Evolutionary conservation across 2,329 filamentous ascomycete species (phyloP), one percentile per base, ranked within the genome.

Genomic region (Penicillium sp.): DNA sequence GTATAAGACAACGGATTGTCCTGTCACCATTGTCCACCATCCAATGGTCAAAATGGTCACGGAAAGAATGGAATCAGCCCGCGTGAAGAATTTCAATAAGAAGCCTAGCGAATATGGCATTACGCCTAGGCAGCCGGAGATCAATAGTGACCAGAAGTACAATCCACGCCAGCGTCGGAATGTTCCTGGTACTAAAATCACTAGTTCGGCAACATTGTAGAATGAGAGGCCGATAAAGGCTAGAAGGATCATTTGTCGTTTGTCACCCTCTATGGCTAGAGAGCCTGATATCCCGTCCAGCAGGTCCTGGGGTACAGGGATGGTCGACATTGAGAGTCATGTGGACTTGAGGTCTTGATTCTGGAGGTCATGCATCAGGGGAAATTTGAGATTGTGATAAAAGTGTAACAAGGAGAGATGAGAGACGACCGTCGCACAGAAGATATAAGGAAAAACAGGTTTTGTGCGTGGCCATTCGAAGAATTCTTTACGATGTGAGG

Each of bases 21-120:
- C 85, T 1, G 83, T 84, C 0, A 87, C 79, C 82, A 87, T 85
- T 2, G 72, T 62, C 66, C 80, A 81, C 81, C 84, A 82, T 10
- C 82, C 84, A 51, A 86, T 55, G n/a, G 74, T 75, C 22, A 81
- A 67, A 4, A 81, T 58, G 5, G 76, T 75, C 4, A 75, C 70
- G 2, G 72, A 69, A 3, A 72, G 42, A 38, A 70, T 71, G 2
- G 67, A 62, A 50, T 58, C 66, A 10, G 61, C 59, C 0, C 55
- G 54, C 1, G 66, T 69, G 47, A 75, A 75, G 31, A 78, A 72
- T 36, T 75, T 73, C 46, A 80, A 58, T 18, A 78, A 61, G 39
- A 79, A 76, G 9, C 76, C 75, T 1, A 77, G 60, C 43, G 76
- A 69, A 53, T 72, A 69, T 5, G 72, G 73, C 1, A 72, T 61